A percentile compares a stretch with the other conserved stretches of the same genome.
Conservation (phyloP, 2,329 filamentous ascomycete genomes). For the Calycina marina region DNA sequence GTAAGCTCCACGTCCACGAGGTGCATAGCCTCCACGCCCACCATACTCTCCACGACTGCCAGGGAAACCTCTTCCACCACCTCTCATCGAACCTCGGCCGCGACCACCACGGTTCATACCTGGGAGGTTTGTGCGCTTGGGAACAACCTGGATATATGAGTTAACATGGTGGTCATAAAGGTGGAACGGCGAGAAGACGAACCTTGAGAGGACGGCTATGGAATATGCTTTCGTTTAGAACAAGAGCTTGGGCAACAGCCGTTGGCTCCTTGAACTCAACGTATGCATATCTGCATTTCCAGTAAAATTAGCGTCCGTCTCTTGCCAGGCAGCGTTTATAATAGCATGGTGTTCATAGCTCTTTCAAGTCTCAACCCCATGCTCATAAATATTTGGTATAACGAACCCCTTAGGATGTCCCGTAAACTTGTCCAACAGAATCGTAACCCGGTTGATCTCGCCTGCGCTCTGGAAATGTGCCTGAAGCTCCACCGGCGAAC, state of each 20-base stretch:
- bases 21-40: conserved; percentile 20
- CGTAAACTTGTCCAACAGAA: conserved; percentile 94
- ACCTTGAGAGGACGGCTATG: conserved; percentile 94
- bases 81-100: conserved; percentile 31
- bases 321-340: conserved; percentile 41
- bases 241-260: conserved; percentile 81
- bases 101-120: conserved; percentile 75
- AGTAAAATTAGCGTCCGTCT: conserved; percentile 32
- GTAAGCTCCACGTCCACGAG: conserved; percentile 38
- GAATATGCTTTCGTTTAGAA: conserved; percentile 93
- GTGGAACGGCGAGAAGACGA: conserved; percentile 12
- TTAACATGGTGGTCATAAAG: conserved; percentile 3
- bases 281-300: conserved; percentile 70
- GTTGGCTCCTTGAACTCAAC: conserved; percentile 95
- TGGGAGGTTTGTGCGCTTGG: conserved; percentile 92
- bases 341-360: no score
- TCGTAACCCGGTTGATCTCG: conserved; percentile 95
- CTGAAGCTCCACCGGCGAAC: conserved; percentile 94
- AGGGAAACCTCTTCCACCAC: conserved; percentile 35
- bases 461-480: conserved; percentile 96
- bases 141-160: conserved; percentile 43
- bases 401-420: conserved; percentile 97
- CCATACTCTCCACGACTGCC: conserved; percentile 27
- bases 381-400: conserved; percentile 6
- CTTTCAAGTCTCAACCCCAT: conserved; percentile 15